A percentile compares a stretch with the other conserved stretches of the same genome.
Evolutionary conservation across 2,329 filamentous ascomycete species (phyloP).

Genomic region (Trichoderma sp.): DNA sequence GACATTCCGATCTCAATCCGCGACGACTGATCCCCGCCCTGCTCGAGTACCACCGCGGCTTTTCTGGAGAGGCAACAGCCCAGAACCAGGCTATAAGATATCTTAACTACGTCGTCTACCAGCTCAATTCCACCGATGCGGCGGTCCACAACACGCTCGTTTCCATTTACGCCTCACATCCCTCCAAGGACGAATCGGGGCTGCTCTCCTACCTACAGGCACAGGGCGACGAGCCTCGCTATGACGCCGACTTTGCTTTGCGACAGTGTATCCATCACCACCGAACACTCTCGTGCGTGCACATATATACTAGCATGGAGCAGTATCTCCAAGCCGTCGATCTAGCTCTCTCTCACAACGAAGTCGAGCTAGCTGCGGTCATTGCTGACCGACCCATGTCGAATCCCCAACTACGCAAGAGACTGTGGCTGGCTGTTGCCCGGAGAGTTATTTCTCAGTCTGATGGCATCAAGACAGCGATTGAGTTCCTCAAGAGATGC

Average conservation of each 20-base stretch:
- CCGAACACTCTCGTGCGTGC: slow-evolving; percentile 89
- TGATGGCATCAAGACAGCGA: slow-evolving; percentile 86
- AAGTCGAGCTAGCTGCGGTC: slow-evolving; percentile 84
- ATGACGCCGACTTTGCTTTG: slow-evolving; percentile 94
- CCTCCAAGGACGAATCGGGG: slow-evolving; percentile 79
- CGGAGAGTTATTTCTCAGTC: slow-evolving; percentile 89
- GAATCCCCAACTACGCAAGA: slow-evolving; percentile 80
- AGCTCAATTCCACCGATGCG: slow-evolving; percentile 75
- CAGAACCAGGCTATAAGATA: slow-evolving; percentile 94
- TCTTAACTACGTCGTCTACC: slow-evolving; percentile 88
- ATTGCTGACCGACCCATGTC: slow-evolving; percentile 85
- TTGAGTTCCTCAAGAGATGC: slow-evolving; percentile 89
- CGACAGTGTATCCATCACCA: slow-evolving; percentile 93
- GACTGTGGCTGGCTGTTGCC: slow-evolving; percentile 92
- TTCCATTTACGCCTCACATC: slow-evolving; percentile 88
- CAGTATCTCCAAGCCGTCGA: slow-evolving; percentile 94
- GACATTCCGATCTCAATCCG: slow-evolving; percentile 81
- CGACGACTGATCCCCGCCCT: slow-evolving; percentile 90
- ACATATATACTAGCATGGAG: slow-evolving; percentile 96
- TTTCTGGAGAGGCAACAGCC: slow-evolving; percentile 61
- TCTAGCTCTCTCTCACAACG: slow-evolving; percentile 83
- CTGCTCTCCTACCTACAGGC: slow-evolving; percentile 87
- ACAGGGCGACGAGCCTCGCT: slow-evolving; percentile 82
- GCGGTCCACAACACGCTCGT: slow-evolving; percentile 97
- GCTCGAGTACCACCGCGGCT: slow-evolving; percentile 86